Evolutionary conservation across 2,329 filamentous ascomycete species (phyloP).

Genomic region (Lasiodiplodia theobromae): DNA sequence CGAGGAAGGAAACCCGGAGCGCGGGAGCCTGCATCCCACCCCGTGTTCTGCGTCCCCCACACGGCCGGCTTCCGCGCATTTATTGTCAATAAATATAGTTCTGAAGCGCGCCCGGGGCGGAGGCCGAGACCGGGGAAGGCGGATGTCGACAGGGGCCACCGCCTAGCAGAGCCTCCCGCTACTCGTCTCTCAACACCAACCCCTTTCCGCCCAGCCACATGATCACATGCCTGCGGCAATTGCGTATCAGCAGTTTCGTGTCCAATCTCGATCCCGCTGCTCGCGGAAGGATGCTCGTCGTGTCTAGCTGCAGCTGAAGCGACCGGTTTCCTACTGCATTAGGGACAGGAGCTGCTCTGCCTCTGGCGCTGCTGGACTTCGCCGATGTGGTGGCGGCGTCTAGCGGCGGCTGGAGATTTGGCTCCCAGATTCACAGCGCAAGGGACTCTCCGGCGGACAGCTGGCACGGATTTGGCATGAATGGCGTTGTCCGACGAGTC

Average conservation of each 20-base stretch:
- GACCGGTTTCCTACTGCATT: neutral
- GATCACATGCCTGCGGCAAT: slow-evolving; percentile 5
- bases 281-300: slow-evolving; percentile 5
- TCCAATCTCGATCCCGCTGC: neutral
- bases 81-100: slow-evolving; percentile 29
- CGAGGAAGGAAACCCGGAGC: slow-evolving; percentile 13
- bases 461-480: neutral
- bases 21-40: neutral
- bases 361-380: neutral
- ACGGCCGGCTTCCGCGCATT: slow-evolving; percentile 19
- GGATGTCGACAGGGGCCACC: slow-evolving; percentile 14
- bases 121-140: slow-evolving; percentile 28
- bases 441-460: slow-evolving; percentile 11
- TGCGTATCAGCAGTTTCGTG: neutral
- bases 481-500: slow-evolving; percentile 8
- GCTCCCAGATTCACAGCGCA: neutral
- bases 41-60: slow-evolving; percentile 13
- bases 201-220: slow-evolving; percentile 20
- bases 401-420: slow-evolving; percentile 13
- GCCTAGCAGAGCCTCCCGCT: slow-evolving; percentile 21
- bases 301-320: neutral
- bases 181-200: slow-evolving; percentile 14
- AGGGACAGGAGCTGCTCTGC: neutral
- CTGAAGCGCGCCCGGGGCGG: neutral
- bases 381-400: slow-evolving; percentile 4